A percentile compares a stretch with the other conserved stretches of the same genome.
Evolutionary conservation across 2,329 filamentous ascomycete genomes (phyloP).

Genomic region (Hortaea werneckii): DNA sequence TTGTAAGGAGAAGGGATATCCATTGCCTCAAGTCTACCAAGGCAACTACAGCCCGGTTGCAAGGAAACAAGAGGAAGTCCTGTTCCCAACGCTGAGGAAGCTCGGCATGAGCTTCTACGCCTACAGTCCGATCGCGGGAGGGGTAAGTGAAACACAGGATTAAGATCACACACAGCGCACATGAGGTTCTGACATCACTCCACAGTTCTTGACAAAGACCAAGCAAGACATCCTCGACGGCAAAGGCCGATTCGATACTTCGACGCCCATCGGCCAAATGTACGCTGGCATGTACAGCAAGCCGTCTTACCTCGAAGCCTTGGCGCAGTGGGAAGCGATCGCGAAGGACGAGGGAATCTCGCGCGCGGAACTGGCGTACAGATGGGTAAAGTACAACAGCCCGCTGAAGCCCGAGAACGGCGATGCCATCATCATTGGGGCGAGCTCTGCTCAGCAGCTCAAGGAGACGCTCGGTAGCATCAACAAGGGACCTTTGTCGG

Average conservation of each 20-base stretch:
- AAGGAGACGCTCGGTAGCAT: conserved; percentile 24
- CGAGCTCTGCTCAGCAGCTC: conserved; percentile 23
- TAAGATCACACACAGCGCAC: too few species aligned
- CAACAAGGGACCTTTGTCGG: conserved; percentile 22
- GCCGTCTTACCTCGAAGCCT: conserved; percentile 25
- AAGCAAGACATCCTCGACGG: conserved; percentile 29
- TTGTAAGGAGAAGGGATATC: conserved; percentile 29
- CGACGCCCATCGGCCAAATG: conserved; percentile 21
- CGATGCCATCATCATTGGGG: conserved; percentile 34
- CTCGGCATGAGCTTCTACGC: conserved; percentile 37
- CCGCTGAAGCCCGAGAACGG: conserved; percentile 27
- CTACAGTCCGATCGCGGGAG: conserved; percentile 30
- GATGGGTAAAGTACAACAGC: conserved; percentile 35
- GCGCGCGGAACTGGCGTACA: conserved; percentile 34
- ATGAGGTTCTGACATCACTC: too few species aligned
- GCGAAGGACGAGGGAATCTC: conserved; percentile 30
- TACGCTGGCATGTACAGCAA: conserved; percentile 30
- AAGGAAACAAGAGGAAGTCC: conserved; percentile 28
- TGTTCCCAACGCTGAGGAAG: conserved; percentile 37
- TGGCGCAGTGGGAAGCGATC: conserved; percentile 31
- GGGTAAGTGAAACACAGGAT: conserved; percentile 1
- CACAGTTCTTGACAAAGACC: conserved; percentile 23
- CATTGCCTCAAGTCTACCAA: conserved; percentile 38
- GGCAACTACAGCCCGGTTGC: conserved; percentile 21
- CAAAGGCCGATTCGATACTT: conserved; percentile 17